phyloP scores from a whole-genome alignment of 2,329 filamentous ascomycete genomes.

The Colletotrichum sublineola region DNA sequence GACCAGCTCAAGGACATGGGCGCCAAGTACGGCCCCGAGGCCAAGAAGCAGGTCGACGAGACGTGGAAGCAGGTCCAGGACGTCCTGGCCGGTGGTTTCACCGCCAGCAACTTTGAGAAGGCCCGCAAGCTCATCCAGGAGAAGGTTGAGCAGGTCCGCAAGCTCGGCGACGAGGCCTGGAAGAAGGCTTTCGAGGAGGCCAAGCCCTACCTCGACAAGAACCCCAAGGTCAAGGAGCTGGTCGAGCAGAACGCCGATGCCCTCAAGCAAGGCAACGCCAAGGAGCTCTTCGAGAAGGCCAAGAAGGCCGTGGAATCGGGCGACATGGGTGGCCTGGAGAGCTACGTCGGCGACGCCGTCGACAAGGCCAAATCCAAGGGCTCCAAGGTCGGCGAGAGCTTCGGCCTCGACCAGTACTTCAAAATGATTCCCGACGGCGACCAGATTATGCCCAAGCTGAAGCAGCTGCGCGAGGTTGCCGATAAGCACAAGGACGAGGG shows the following conservation, averaged over 20 bases:
- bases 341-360: slow-evolving; percentile 68
- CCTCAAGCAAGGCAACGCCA: slow-evolving; percentile 75
- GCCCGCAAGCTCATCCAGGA: slow-evolving; percentile 75
- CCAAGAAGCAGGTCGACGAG: slow-evolving; percentile 80
- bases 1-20: slow-evolving; percentile 78
- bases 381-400: slow-evolving; percentile 53
- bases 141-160: slow-evolving; percentile 75
- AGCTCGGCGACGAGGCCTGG: slow-evolving; percentile 80
- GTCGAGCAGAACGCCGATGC: slow-evolving; percentile 78
- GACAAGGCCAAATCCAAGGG: slow-evolving; percentile 69
- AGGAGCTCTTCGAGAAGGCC: slow-evolving; percentile 73
- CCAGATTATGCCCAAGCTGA: slow-evolving; percentile 75
- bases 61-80: slow-evolving; percentile 77
- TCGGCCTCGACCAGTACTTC: slow-evolving; percentile 72
- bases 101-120: slow-evolving; percentile 64
- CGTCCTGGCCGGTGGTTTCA: slow-evolving; percentile 73
- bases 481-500: slow-evolving; percentile 78
- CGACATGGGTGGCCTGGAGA: slow-evolving; percentile 69
- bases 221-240: slow-evolving; percentile 79
- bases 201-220: slow-evolving; percentile 81
- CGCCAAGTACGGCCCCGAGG: slow-evolving; percentile 79
- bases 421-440: slow-evolving; percentile 74
- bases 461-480: slow-evolving; percentile 73
- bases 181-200: slow-evolving; percentile 78
- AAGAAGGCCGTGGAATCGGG: slow-evolving; percentile 73